These are phyloP conservation scores for Citropsis articulata DNA, from an alignment of 345 rosid genomes.

Conservation along the genomic window DNA sequence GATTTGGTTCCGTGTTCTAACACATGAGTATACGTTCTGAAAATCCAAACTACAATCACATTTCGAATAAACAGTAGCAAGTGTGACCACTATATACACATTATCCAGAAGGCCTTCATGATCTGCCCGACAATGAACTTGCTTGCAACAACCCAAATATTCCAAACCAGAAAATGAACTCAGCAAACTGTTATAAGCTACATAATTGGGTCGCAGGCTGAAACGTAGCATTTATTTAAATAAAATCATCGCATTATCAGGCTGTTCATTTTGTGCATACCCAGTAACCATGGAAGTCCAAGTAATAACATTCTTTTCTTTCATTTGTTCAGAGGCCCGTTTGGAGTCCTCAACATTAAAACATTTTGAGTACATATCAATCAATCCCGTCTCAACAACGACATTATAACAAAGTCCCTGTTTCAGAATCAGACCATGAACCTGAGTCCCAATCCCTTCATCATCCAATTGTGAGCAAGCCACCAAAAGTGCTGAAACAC, in stretches of 20 bases:
- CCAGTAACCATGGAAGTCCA: conserved; percentile 35
- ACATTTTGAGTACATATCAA: conserved; percentile 35
- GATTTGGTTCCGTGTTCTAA: conserved; percentile 26
- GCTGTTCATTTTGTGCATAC: conserved; percentile 23
- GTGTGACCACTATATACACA: conserved; percentile 20
- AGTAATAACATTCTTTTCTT: conserved; percentile 28
- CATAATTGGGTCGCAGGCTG: conserved; percentile 18
- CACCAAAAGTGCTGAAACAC: conserved; percentile 20
- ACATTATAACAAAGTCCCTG: conserved; percentile 23
- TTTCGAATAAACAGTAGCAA: conserved; percentile 29
- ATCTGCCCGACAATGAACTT: conserved; percentile 37
- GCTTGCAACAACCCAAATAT: conserved; percentile 26
- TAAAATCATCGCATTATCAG: conserved; percentile 30
- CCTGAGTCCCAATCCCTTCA: conserved; percentile 26
- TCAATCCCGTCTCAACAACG: conserved; percentile 31
- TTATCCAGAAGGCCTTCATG: conserved; percentile 27
- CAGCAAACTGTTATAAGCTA: conserved; percentile 29
- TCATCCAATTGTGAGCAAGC: conserved; percentile 31
- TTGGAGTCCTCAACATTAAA: conserved; percentile 19
- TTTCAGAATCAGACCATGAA: conserved; percentile 33
- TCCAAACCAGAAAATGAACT: conserved; percentile 27
- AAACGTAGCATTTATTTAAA: conserved; percentile 26
- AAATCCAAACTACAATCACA: conserved; percentile 28
- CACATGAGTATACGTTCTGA: conserved; percentile 13
- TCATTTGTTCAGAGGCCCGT: conserved; percentile 21